These are phyloP conservation scores for Phytopythium aichiense DNA, from an alignment of 352 stramenopile species.

Conservation along the genomic window DNA sequence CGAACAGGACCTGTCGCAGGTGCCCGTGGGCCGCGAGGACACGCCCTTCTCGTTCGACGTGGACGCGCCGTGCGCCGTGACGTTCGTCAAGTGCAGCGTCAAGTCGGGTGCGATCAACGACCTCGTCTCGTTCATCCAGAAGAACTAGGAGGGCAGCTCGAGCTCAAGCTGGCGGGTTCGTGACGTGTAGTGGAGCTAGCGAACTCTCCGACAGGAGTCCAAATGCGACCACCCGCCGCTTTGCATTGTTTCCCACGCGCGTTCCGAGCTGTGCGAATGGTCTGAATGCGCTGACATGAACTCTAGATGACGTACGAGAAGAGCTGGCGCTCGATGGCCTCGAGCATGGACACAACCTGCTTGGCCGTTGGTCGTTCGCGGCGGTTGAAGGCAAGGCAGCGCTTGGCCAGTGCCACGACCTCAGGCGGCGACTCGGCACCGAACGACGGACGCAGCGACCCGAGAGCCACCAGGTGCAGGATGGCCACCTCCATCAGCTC, in stretches of 20 bases:
- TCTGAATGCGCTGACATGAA: not conserved
- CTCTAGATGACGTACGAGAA: constrained; percentile 3
- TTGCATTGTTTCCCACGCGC: not conserved
- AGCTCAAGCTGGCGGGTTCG: not conserved
- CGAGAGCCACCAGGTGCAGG: constrained; percentile 5
- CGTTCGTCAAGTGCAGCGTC: constrained; percentile 68
- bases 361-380: constrained; percentile 12
- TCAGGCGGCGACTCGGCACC: constrained; percentile 9
- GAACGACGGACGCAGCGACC: constrained; percentile 4
- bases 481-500: constrained; percentile 7
- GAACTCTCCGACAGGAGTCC: not conserved
- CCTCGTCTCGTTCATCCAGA: constrained; percentile 65
- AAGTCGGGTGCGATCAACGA: constrained; percentile 61
- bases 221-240: not conserved
- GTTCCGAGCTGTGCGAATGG: not conserved
- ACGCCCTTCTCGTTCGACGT: constrained; percentile 73
- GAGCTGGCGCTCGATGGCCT: not conserved
- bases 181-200: not conserved
- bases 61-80: constrained; percentile 75
- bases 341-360: not conserved
- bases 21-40: constrained; percentile 76
- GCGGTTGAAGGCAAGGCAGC: constrained; percentile 22
- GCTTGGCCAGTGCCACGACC: constrained; percentile 19
- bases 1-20: constrained; percentile 58
- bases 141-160: constrained; percentile 20